Evolutionary conservation across 768 basidiomycete genomes (phyloP).

Genomic region (Paxillus ammoniavirescens): DNA sequence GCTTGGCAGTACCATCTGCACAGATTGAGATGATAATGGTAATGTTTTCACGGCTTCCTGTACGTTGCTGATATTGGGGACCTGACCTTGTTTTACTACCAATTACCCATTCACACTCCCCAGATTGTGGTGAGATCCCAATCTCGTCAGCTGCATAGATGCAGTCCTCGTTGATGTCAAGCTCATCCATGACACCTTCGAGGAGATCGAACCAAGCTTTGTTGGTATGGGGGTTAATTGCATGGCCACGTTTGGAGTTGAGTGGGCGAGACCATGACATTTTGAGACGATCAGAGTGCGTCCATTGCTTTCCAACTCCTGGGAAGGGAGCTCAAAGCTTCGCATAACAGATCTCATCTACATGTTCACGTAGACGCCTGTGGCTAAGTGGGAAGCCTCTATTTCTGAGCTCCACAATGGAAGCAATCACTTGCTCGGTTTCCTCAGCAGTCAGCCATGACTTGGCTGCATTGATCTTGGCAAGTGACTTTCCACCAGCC

Average conservation of each 20-base stretch:
- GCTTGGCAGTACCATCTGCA: constrained; percentile 35
- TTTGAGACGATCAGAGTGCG: constrained; percentile 29
- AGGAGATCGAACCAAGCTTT: constrained; percentile 35
- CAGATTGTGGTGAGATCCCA: constrained; percentile 9
- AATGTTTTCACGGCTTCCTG: constrained; percentile 22
- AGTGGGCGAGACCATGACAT: constrained; percentile 31
- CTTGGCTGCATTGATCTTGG: no score
- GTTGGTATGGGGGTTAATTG: constrained; percentile 38
- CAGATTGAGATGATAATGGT: constrained; percentile 40
- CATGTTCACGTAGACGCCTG: no score
- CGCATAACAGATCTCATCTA: no score
- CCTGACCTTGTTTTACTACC: background rate
- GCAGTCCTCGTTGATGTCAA: constrained; percentile 4
- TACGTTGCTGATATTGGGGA: constrained; percentile 18
- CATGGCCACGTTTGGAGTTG: constrained; percentile 32
- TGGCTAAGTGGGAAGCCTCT: no score
- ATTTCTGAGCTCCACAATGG: no score
- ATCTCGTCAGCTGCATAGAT: constrained; percentile 19
- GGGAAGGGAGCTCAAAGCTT: constrained; percentile 32
- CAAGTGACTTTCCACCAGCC: no score
- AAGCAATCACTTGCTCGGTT: no score
- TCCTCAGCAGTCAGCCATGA: no score
- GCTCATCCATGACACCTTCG: constrained; percentile 13
- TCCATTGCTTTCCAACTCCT: constrained; percentile 39
- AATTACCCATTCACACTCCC: constrained; percentile 3